Conservation (phyloP, 106 monocot genomes). For the Allium fistulosum region DNA sequence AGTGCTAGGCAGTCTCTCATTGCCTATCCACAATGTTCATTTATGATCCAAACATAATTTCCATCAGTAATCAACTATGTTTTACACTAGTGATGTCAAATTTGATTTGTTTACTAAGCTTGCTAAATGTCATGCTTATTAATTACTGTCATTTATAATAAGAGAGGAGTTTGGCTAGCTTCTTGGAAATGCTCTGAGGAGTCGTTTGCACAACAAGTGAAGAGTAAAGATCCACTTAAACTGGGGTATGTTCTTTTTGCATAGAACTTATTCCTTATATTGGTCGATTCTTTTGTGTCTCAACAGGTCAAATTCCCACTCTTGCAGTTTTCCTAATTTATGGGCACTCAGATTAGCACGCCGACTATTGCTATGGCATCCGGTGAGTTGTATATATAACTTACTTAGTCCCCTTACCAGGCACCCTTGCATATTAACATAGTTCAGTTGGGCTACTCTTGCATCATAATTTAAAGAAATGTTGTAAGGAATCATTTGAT, state of each 20-base stretch:
- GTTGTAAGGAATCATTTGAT: too few species aligned
- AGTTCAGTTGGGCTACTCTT: too few species aligned
- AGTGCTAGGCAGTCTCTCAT: too few species aligned
- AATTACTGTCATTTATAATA: not conserved
- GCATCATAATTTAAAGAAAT: too few species aligned
- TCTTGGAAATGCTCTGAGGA: slow-evolving; percentile 93
- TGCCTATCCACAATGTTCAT: too few species aligned
- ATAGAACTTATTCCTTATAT: not conserved
- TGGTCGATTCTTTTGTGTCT: not conserved
- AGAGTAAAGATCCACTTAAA: slow-evolving; percentile 82
- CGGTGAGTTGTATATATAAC: slow-evolving; percentile 47
- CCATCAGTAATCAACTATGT: too few species aligned
- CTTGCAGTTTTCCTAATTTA: slow-evolving; percentile 72
- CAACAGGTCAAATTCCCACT: not conserved
- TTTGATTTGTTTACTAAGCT: not conserved
- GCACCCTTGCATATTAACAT: too few species aligned
- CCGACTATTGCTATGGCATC: slow-evolving; percentile 76
- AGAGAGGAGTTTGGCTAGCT: slow-evolving; percentile 44
- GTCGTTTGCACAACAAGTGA: slow-evolving; percentile 64
- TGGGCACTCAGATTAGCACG: slow-evolving; percentile 84
- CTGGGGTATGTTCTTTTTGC: slow-evolving; percentile 44
- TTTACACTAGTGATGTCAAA: too few species aligned
- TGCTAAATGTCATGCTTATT: not conserved
- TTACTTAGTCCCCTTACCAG: too few species aligned
- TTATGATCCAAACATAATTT: too few species aligned